A percentile compares a stretch with the other conserved stretches of the same genome.
Conservation (phyloP, 2,329 filamentous ascomycete species). For the Penicillium sp. region DNA sequence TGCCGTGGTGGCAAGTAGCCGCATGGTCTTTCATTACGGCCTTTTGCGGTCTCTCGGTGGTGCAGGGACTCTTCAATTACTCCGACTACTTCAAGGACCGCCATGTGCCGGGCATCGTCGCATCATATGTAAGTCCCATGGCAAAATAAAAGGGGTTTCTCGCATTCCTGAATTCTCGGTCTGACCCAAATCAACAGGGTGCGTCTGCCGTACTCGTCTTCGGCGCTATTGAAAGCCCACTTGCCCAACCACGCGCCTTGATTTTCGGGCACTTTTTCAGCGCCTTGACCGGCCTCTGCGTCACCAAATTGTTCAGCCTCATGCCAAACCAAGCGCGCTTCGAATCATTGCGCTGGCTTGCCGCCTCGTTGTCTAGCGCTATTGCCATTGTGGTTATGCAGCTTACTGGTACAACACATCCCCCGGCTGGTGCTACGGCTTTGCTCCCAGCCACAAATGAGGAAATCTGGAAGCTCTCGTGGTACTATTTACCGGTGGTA, state of each 20-base stretch:
- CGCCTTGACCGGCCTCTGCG: conserved; percentile 27
- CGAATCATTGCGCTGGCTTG: conserved; percentile 29
- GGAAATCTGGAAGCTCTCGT: conserved; percentile 28
- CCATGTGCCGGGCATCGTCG: conserved; percentile 25
- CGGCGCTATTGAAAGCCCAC: conserved; percentile 30
- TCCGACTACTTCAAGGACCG: conserved; percentile 24
- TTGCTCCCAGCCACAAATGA: conserved; percentile 28
- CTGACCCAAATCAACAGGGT: conserved; percentile 16
- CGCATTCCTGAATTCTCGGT: not conserved
- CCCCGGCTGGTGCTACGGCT: conserved; percentile 33
- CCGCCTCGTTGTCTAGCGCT: conserved; percentile 29
- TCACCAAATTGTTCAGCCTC: conserved; percentile 32
- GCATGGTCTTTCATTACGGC: conserved; percentile 27
- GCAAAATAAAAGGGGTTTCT: not conserved
- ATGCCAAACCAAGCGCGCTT: conserved; percentile 29
- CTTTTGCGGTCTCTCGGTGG: conserved; percentile 24
- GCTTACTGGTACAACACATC: conserved; percentile 31
- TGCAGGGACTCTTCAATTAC: conserved; percentile 27
- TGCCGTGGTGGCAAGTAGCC: conserved; percentile 20
- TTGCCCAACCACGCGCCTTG: conserved; percentile 31
- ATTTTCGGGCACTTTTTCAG: conserved; percentile 33
- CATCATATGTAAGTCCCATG: conserved; percentile 22
- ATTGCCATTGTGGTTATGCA: conserved; percentile 31
- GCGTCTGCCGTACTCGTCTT: conserved; percentile 33
- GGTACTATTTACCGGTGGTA: conserved; percentile 31